phyloP scores from a whole-genome alignment of 2,329 filamentous ascomycete species.

The Aspergillus sp. region DNA sequence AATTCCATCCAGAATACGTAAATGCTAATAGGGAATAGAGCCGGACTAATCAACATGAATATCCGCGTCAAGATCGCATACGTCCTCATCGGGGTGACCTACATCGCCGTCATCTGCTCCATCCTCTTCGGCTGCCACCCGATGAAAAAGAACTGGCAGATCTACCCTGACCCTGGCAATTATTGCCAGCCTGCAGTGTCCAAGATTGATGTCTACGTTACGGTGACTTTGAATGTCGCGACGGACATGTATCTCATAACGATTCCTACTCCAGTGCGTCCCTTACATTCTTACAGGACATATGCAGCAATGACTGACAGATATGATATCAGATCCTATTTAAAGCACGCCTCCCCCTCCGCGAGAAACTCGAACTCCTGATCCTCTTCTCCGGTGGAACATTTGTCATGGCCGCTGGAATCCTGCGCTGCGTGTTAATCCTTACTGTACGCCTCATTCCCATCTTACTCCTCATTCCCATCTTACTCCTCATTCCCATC shows the following conservation, averaged over 20 bases:
- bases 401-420: constrained; percentile 56
- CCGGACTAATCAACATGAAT: constrained; percentile 41
- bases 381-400: constrained; percentile 57
- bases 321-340: constrained; percentile 49
- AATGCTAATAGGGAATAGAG: constrained; percentile 25
- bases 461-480: no score
- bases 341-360: constrained; percentile 49
- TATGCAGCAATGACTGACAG: not conserved
- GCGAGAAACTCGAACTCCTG: constrained; percentile 54
- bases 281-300: no score
- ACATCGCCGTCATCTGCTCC: constrained; percentile 50
- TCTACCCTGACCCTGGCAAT: constrained; percentile 57
- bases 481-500: no score
- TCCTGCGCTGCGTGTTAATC: constrained; percentile 56
- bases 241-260: constrained; percentile 62
- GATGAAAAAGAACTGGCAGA: constrained; percentile 58
- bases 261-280: constrained; percentile 55
- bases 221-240: constrained; percentile 52
- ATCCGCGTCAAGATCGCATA: constrained; percentile 54
- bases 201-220: constrained; percentile 53
- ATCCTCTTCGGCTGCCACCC: constrained; percentile 56
- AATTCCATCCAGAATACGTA: no score
- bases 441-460: constrained; percentile 34
- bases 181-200: constrained; percentile 53
- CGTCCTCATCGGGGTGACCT: constrained; percentile 49